Evolutionary conservation across 768 basidiomycete species (phyloP), one percentile per base, ranked within the genome.

Genomic region (Megacollybia marginata): DNA sequence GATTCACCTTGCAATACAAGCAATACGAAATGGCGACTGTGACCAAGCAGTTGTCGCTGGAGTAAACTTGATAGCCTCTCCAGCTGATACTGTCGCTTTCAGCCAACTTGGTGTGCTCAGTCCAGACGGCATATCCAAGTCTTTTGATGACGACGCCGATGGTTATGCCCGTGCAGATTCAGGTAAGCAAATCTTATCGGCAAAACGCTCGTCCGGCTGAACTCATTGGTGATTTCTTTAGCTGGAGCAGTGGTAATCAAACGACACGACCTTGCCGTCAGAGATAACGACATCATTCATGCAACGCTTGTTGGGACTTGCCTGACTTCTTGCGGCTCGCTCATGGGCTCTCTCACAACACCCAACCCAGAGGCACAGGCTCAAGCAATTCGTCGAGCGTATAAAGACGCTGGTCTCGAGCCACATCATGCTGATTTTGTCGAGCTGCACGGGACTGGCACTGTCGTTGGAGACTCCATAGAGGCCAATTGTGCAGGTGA

Each of bases 381-480:
- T 31, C 52, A 63, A 13, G 65, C 64, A n/a, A 68, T 68, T 50
- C 42, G 42, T 13, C 54, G 49, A 15, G 66, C 67, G 0, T 69
- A 61, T 34, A 42, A 47, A 6, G 50, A 57, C 12, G 58, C 65
- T 9, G 51, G 56, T 6, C 47, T 58, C 13, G 47, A 53, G 4
- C 65, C 65, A 5, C 40, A 44, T 0, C 67, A 71, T 20, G 65
- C 64, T 1, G 70, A 71, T 42, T 74, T 62, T 48, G 58, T 73
- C 0, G 73, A 73, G 48, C 45, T 72, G 19, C 73, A 74, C 49
- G 69, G 65, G 19, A 71, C 73, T 15, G 69, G 65, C 56, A 72
- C 73, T 9, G 61, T 65, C 42, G 59, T 58, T 19, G 72, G 71
- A 2, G 73, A 74, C 48, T 69, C 71, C 4, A 70, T 66, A 13